Evolutionary conservation across 2,329 filamentous ascomycete species (phyloP), one percentile per base, ranked within the genome.

Genomic region (Fusarium vanettenii): DNA sequence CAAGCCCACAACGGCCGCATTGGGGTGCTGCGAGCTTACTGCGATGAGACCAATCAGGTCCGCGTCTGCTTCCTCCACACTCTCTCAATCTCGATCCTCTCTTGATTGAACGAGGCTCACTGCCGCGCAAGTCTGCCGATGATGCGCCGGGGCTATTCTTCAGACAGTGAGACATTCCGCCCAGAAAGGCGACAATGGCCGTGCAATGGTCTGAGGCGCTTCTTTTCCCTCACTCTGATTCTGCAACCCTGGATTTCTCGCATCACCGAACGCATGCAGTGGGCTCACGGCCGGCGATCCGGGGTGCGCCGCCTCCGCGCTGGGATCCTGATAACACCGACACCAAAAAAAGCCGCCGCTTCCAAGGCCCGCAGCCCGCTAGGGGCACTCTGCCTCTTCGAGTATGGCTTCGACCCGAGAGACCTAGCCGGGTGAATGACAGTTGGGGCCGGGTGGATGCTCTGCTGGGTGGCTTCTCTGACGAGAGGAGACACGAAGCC

Each of bases 221-320:
- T 43, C 57, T 43, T 39, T 43, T 64, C 48, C 66, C 60, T 59
- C 52, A 48, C 39, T 20, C 25, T 22, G 50, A 22, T 66, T 63
- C 68, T 70, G 71, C 68, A 73, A 70, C 55, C 74, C 65, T 64
- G 63, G 64, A 76, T 76, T 73, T 70, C 71, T 75, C 73, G 75
- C 76, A 76, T 75, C 67, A 66, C 50, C 45, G 59, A 67, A 67
- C 66, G 62, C 70, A 74, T 79, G 75, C 77, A 78, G 69, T 66
- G 60, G 71, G 60, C 57, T 73, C 62, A 48, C 67, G 67, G 72
- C 56, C 52, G 76, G 61, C 71, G 76, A 78, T 78, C 76, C 75
- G 76, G 76, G 76, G 76, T 76, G 66, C 69, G 66, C 69, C 73
- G 65, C 68, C 68, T 71, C 65, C 56, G 63, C 67, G 48, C 67